phyloP scores from a whole-genome alignment of 2,329 filamentous ascomycete genomes.

The Curvularia sp. region DNA sequence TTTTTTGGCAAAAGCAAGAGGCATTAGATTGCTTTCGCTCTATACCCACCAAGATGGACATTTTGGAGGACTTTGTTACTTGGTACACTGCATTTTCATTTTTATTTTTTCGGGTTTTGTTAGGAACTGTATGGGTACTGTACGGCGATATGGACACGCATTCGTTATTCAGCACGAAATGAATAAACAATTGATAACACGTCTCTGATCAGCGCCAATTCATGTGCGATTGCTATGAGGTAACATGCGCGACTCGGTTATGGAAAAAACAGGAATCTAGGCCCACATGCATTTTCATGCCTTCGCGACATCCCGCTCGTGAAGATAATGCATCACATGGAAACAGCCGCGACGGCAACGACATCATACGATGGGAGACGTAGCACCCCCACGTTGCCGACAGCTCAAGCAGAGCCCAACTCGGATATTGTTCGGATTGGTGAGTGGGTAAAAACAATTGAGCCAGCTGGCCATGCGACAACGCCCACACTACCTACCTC shows the following conservation, averaged over 20 bases:
- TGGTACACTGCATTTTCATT: slow-evolving; percentile 12
- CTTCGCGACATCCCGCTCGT: not conserved
- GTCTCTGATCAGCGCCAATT: not conserved
- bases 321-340: not conserved
- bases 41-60: slow-evolving; percentile 41
- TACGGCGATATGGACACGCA: slow-evolving; percentile 17
- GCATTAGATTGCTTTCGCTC: slow-evolving; percentile 29
- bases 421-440: slow-evolving; percentile 1
- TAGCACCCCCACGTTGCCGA: slow-evolving; percentile 1
- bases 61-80: slow-evolving; percentile 23
- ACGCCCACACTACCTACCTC: not conserved
- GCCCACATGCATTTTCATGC: not conserved
- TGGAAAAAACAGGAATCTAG: not conserved
- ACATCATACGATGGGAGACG: slow-evolving; percentile 2
- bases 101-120: slow-evolving; percentile 6
- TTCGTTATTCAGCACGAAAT: slow-evolving; percentile 15
- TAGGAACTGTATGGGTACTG: slow-evolving; percentile 12
- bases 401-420: not conserved
- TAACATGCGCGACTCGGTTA: not conserved
- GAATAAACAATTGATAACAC: slow-evolving; percentile 14
- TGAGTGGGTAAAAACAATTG: not conserved
- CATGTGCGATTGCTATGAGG: not conserved
- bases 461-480: not conserved
- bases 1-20: slow-evolving; percentile 27
- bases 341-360: not conserved